These are phyloP conservation scores for Metschnikowia santaceciliae DNA, from an alignment of 805 yeast species.

Conservation along the genomic window DNA sequence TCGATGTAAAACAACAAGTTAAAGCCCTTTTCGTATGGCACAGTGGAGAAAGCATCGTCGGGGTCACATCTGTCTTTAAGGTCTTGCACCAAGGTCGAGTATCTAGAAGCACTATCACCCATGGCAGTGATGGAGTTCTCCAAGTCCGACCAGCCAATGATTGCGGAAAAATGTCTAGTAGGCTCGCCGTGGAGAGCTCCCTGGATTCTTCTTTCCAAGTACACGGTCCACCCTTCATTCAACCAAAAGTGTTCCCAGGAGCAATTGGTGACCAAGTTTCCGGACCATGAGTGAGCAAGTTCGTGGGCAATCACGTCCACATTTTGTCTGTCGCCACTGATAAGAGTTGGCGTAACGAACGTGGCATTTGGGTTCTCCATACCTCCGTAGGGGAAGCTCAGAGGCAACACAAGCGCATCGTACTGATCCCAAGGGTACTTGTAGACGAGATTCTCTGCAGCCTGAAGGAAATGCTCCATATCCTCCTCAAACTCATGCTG, in stretches of 20 bases:
- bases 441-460: conserved; percentile 74
- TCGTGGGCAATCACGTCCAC: conserved; percentile 92
- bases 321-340: conserved; percentile 79
- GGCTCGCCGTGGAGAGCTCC: conserved; percentile 77
- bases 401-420: conserved; percentile 76
- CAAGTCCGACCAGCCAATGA: conserved; percentile 86
- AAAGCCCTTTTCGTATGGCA: conserved; percentile 90
- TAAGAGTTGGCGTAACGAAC: conserved; percentile 84
- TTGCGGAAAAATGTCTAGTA: conserved; percentile 73
- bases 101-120: conserved; percentile 50
- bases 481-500: conserved; percentile 78
- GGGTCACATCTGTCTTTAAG: conserved; percentile 72
- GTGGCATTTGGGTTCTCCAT: conserved; percentile 94
- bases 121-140: conserved; percentile 62
- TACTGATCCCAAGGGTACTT: conserved; percentile 82
- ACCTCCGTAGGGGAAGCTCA: conserved; percentile 83
- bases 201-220: conserved; percentile 77
- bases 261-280: conserved; percentile 83
- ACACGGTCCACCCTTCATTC: conserved; percentile 96
- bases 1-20: conserved; percentile 75
- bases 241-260: conserved; percentile 95
- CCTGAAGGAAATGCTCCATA: conserved; percentile 70
- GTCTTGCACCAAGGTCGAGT: conserved; percentile 65
- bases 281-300: conserved; percentile 90
- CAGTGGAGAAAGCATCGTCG: conserved; percentile 82